Evolutionary conservation across 192 early-diverging fungal genomes (phyloP).

Genomic region (Lobosporangium transversale): DNA sequence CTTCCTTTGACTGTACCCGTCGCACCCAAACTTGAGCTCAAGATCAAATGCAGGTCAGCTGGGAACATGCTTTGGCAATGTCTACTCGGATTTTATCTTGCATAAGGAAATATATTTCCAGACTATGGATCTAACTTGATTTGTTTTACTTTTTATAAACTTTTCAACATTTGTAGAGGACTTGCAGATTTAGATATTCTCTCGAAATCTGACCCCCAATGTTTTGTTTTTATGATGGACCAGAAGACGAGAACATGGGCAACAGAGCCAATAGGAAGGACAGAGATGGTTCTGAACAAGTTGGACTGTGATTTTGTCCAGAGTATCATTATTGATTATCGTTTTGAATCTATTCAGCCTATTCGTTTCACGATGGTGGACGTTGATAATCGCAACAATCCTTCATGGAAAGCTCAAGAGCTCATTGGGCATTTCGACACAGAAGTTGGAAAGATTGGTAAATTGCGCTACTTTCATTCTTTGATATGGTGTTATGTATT

Average conservation of each 20-base stretch:
- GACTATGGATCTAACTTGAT: too few relatives aligned
- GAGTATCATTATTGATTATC: conserved; percentile 56
- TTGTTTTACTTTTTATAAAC: too few relatives aligned
- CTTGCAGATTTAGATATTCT: conserved; percentile 50
- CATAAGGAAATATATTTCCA: too few relatives aligned
- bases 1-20: conserved; percentile 24
- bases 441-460: conserved; percentile 57
- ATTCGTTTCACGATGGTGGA: conserved; percentile 46
- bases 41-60: conserved; percentile 51
- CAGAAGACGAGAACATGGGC: conserved; percentile 21
- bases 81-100: too few relatives aligned
- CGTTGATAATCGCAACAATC: conserved; percentile 48
- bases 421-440: conserved; percentile 55
- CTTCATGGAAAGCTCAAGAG: conserved; percentile 52
- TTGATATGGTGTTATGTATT: too few relatives aligned
- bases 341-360: conserved; percentile 57
- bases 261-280: conserved; percentile 14
- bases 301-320: conserved; percentile 60
- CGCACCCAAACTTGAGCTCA: conserved; percentile 41
- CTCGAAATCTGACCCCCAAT: conserved; percentile 53
- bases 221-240: conserved; percentile 38
- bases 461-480: too few relatives aligned
- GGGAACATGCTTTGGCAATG: too few relatives aligned
- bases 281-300: conserved; percentile 57
- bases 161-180: conserved; percentile 12